phyloP scores from a whole-genome alignment of 1,284 basidiomycete genomes.

The Ustilago loliicola region DNA sequence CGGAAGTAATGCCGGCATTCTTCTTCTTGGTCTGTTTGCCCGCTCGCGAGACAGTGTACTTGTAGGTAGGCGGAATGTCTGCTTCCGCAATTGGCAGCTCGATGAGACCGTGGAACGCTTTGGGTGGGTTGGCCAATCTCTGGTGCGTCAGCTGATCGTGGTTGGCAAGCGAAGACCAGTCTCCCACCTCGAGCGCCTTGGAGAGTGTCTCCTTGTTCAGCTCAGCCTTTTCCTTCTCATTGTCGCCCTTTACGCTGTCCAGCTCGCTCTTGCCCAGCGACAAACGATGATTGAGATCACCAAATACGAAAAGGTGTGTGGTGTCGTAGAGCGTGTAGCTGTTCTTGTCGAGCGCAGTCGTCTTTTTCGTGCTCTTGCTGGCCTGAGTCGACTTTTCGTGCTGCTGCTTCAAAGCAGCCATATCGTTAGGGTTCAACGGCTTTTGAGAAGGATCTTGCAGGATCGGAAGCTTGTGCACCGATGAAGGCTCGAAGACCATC shows the following conservation, averaged over 20 bases:
- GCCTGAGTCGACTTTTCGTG: slow-evolving; percentile 53
- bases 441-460: slow-evolving; percentile 34
- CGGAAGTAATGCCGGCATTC: slow-evolving; percentile 40
- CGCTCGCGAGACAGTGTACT: slow-evolving; percentile 57
- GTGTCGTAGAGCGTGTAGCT: slow-evolving; percentile 68
- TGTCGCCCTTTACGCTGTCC: slow-evolving; percentile 6
- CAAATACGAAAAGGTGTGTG: slow-evolving; percentile 69
- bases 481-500: slow-evolving; percentile 77
- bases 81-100: slow-evolving; percentile 52
- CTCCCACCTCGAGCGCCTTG: slow-evolving; percentile 43
- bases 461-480: slow-evolving; percentile 46
- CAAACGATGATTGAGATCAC: slow-evolving; percentile 70
- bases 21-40: slow-evolving; percentile 43
- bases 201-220: slow-evolving; percentile 45
- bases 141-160: slow-evolving; percentile 66
- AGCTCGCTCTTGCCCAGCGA: slow-evolving; percentile 52
- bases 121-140: slow-evolving; percentile 33
- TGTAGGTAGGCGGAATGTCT: slow-evolving; percentile 67
- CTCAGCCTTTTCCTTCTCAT: slow-evolving; percentile 20
- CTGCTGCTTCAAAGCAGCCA: slow-evolving; percentile 69
- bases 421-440: slow-evolving; percentile 29
- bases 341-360: slow-evolving; percentile 56
- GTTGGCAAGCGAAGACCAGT: slow-evolving; percentile 56
- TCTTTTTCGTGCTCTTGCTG: slow-evolving; percentile 76
- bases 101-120: slow-evolving; percentile 63